Conservation (phyloP, 139 green algal genomes). For the Gonium pectorale region DNA sequence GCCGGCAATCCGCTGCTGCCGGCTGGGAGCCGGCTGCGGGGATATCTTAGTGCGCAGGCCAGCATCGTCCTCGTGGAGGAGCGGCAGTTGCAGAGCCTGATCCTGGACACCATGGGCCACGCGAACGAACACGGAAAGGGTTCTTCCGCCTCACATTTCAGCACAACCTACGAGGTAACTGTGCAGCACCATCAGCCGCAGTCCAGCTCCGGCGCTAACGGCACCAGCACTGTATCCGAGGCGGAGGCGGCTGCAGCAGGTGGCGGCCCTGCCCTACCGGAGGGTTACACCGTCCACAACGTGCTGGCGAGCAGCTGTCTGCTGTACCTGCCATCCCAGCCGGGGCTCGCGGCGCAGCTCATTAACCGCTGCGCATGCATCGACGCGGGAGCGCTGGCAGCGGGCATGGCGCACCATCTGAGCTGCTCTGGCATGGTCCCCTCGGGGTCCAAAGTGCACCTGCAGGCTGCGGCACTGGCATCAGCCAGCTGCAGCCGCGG, state of each 20-base stretch:
- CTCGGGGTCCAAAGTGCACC: conserved; percentile 19
- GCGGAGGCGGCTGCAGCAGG: neutral
- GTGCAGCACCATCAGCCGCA: conserved; percentile 18
- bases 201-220: neutral
- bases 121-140: neutral
- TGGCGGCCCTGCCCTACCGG: conserved; percentile 24
- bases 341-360: conserved; percentile 66
- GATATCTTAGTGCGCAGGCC: conserved; percentile 75
- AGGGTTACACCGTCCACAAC: conserved; percentile 80
- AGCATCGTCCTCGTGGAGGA: conserved; percentile 82
- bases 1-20: conserved; percentile 76
- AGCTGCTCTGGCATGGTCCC: neutral
- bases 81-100: conserved; percentile 40
- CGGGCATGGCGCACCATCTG: conserved; percentile 21
- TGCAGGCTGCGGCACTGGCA: neutral
- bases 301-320: conserved; percentile 91
- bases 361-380: conserved; percentile 71
- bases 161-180: conserved; percentile 18
- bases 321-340: conserved; percentile 85
- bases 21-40: conserved; percentile 62
- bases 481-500: neutral
- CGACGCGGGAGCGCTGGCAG: conserved; percentile 56
- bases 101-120: neutral
- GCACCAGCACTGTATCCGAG: too few species aligned
- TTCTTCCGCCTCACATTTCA: neutral